Evolutionary conservation across 257 asterid genomes (phyloP).

Genomic region (Fraxinus pennsylvanica): DNA sequence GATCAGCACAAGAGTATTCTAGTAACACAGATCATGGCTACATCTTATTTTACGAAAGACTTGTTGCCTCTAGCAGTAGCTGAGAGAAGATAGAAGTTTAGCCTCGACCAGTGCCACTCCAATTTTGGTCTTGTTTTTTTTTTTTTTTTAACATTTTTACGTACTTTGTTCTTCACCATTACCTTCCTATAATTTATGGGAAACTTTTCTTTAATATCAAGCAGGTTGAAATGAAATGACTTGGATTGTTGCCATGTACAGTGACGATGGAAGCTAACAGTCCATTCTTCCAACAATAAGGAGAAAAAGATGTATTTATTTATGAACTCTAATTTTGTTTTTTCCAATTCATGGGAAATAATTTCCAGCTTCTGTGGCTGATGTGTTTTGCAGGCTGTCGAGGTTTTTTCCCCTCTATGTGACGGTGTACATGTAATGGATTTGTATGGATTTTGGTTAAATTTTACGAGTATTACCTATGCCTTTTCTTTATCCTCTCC

Average conservation of each 20-base stretch:
- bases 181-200: constrained; percentile 18
- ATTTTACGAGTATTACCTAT: neutral
- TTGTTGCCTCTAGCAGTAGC: constrained; percentile 33
- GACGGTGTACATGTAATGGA: neutral
- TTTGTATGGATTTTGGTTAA: neutral
- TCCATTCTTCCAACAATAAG: constrained; percentile 39
- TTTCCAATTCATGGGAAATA: neutral
- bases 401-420: neutral
- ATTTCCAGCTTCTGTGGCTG: neutral
- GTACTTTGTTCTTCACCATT: constrained; percentile 21
- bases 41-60: constrained; percentile 62
- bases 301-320: constrained; percentile 24
- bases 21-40: constrained; percentile 74
- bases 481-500: neutral
- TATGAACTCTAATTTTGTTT: constrained; percentile 7
- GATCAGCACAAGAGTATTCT: constrained; percentile 67
- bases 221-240: constrained; percentile 25
- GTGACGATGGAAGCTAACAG: constrained; percentile 36
- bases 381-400: neutral
- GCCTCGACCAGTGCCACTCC: constrained; percentile 1
- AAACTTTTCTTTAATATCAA: constrained; percentile 16
- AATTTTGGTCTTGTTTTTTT: constrained; percentile 29
- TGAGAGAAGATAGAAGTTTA: constrained; percentile 26
- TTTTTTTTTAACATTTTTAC: neutral
- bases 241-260: constrained; percentile 40